These are phyloP conservation scores for Xylaria acuta DNA, from an alignment of 495 filamentous ascomycete species.

Conservation along the genomic window DNA sequence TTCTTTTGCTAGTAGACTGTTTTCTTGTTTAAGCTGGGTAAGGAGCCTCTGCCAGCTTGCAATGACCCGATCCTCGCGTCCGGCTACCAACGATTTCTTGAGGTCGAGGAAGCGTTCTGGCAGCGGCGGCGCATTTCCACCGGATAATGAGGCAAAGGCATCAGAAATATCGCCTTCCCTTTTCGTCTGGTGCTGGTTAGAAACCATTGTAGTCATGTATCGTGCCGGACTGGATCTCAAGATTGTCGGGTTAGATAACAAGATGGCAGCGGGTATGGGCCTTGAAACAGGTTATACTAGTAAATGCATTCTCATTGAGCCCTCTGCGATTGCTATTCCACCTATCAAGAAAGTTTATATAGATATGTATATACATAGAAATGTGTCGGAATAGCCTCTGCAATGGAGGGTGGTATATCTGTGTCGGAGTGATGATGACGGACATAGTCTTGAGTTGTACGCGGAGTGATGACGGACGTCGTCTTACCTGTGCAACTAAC, in stretches of 20 bases:
- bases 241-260: not conserved
- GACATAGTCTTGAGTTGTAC: too few species aligned
- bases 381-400: not conserved
- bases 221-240: not conserved
- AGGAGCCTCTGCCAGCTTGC: conserved; percentile 77
- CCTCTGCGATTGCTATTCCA: not conserved
- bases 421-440: conserved; percentile 9
- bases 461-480: conserved; percentile 14
- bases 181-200: conserved; percentile 35
- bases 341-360: not conserved
- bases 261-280: not conserved
- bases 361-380: not conserved
- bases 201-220: conserved; percentile 27
- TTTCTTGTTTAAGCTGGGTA: conserved; percentile 57
- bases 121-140: conserved; percentile 66
- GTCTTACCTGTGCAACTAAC: not conserved
- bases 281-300: not conserved
- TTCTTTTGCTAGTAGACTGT: conserved; percentile 49
- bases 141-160: conserved; percentile 81
- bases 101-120: conserved; percentile 76
- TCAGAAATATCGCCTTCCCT: conserved; percentile 79
- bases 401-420: conserved; percentile 1
- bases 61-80: conserved; percentile 66
- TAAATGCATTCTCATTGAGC: not conserved
- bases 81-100: conserved; percentile 68